Conservation (phyloP, 768 basidiomycete genomes). For the Auricularia cornea region DNA sequence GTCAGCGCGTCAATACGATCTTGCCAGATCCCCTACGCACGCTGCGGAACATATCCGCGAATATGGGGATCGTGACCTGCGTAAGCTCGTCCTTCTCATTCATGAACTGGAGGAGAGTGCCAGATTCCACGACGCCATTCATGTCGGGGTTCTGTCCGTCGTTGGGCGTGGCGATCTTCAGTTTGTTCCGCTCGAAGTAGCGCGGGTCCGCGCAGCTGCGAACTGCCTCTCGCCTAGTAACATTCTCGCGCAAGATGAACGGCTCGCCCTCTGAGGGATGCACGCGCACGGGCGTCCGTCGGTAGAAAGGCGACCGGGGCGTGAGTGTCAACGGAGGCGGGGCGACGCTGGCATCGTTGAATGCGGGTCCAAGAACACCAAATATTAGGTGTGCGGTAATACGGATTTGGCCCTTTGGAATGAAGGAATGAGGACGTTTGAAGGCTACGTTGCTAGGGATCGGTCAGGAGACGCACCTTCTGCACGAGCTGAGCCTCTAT, state of each 20-base stretch:
- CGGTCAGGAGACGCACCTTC: constrained; percentile 29
- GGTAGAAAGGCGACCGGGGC: background rate
- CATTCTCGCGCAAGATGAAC: background rate
- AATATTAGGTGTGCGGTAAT: constrained; percentile 51
- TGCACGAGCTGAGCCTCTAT: constrained; percentile 53
- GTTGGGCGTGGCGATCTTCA: background rate
- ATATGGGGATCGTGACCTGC: background rate
- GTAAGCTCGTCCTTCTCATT: background rate
- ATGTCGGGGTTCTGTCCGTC: background rate
- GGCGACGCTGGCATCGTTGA: background rate
- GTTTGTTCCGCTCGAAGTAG: background rate
- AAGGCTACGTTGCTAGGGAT: background rate
- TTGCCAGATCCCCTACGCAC: too few species aligned
- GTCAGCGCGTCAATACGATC: too few species aligned
- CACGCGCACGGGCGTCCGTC: background rate
- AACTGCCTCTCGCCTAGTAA: background rate
- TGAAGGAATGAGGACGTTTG: too few species aligned
- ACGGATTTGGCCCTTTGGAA: constrained; percentile 33
- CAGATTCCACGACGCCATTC: background rate
- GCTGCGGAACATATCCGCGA: background rate
- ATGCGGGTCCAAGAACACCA: constrained; percentile 27
- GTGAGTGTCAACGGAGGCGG: background rate
- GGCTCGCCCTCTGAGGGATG: background rate
- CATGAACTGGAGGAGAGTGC: background rate
- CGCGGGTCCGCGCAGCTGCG: background rate